These are phyloP conservation scores for Forsythia suspensa DNA, from an alignment of 257 asterid genomes.

Conservation along the genomic window DNA sequence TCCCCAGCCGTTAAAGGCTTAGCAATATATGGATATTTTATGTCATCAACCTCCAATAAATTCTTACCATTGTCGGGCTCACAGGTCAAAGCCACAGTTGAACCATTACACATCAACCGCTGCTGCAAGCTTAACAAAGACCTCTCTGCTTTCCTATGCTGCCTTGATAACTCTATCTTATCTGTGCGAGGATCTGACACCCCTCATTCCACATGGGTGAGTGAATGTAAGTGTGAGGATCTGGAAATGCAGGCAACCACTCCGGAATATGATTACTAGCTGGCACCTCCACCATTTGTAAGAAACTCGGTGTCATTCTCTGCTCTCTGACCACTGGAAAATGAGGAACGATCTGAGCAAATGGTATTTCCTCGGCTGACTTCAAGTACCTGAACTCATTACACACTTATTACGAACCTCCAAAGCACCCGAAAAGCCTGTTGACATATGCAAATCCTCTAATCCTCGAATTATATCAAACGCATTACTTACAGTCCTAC, in stretches of 20 bases:
- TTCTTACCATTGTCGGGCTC: slow-evolving; percentile 35
- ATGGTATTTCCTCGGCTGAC: slow-evolving; percentile 75
- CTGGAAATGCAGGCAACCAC: slow-evolving; percentile 99
- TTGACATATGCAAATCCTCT: slow-evolving; percentile 62
- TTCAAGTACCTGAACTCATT: slow-evolving; percentile 58
- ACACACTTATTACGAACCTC: slow-evolving; percentile 45
- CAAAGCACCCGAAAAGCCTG: slow-evolving; percentile 60
- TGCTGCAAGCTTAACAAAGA: slow-evolving; percentile 90
- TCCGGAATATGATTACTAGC: slow-evolving; percentile 64
- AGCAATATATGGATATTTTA: slow-evolving; percentile 43
- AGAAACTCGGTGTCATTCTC: slow-evolving; percentile 74
- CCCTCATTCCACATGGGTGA: slow-evolving; percentile 93
- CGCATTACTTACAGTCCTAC: slow-evolving; percentile 73
- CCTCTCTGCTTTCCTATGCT: slow-evolving; percentile 89
- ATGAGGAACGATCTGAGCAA: slow-evolving; percentile 71
- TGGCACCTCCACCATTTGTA: slow-evolving; percentile 78
- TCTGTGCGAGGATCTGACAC: slow-evolving; percentile 77
- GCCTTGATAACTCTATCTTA: slow-evolving; percentile 88
- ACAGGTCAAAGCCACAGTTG: slow-evolving; percentile 46
- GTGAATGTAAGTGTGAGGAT: slow-evolving; percentile 76
- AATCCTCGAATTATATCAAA: slow-evolving; percentile 70
- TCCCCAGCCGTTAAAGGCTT: slow-evolving; percentile 57
- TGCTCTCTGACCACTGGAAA: slow-evolving; percentile 62
- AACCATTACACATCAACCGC: slow-evolving; percentile 62
- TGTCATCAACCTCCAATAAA: slow-evolving; percentile 29